Conservation (phyloP, 371 early-diverging fungal genomes). For the Mortierella sp. region DNA sequence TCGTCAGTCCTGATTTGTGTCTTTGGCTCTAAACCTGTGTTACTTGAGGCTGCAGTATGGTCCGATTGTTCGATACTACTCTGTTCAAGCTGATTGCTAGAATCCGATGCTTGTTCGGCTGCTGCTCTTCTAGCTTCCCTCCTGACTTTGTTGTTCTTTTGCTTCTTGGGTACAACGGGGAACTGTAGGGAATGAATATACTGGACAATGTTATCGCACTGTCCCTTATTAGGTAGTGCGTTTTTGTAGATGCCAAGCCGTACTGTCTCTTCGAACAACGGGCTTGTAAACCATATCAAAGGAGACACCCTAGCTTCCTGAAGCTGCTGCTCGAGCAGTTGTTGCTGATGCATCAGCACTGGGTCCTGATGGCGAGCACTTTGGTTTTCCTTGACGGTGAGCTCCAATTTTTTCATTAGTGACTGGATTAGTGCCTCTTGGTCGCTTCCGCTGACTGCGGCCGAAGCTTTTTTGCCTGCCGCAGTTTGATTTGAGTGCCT, state of each 20-base stretch:
- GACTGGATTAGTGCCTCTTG: constrained; percentile 44
- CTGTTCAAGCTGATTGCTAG: constrained; percentile 11
- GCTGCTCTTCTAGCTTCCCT: constrained; percentile 26
- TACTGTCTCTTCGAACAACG: constrained; percentile 42
- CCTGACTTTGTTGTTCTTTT: constrained; percentile 29
- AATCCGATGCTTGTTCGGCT: background rate
- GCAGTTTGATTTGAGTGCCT: constrained; percentile 7
- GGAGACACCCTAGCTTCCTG: constrained; percentile 55
- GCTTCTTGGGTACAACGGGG: constrained; percentile 28
- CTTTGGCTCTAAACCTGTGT: background rate
- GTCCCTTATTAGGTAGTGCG: constrained; percentile 55
- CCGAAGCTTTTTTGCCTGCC: constrained; percentile 1
- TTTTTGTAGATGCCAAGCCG: constrained; percentile 73
- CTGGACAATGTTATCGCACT: constrained; percentile 31
- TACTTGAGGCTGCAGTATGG: background rate
- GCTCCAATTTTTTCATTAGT: constrained; percentile 52
- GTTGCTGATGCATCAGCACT: constrained; percentile 35
- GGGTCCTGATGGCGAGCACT: constrained; percentile 41
- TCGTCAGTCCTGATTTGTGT: background rate
- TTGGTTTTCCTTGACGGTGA: constrained; percentile 61
- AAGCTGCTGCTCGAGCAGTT: constrained; percentile 46
- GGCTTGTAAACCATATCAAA: constrained; percentile 64
- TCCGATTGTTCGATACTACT: background rate
- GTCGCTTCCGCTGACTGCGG: constrained; percentile 20
- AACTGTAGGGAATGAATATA: constrained; percentile 32